A percentile compares a stretch with the other conserved stretches of the same genome.
Conservation (phyloP, 2,329 filamentous ascomycete genomes). For the Aspergillus neoniger region DNA sequence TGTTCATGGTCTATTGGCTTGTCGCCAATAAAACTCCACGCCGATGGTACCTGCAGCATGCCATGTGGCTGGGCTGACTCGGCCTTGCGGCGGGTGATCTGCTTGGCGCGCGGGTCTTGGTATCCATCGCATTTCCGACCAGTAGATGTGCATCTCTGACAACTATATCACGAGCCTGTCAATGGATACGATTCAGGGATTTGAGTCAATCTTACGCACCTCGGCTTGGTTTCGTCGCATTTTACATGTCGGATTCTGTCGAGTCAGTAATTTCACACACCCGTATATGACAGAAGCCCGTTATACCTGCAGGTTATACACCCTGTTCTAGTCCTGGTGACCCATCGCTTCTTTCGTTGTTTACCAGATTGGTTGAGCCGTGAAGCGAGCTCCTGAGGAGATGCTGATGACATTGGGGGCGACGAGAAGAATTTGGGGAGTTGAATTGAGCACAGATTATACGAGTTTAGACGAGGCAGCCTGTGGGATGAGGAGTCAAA, state of each 20-base stretch:
- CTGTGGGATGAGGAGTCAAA: too few relatives aligned
- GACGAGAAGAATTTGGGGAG: too few relatives aligned
- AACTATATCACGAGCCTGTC: background rate
- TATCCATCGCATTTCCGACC: slow-evolving; percentile 3
- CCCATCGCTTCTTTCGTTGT: background rate
- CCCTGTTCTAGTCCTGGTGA: background rate
- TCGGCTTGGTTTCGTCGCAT: slow-evolving; percentile 5
- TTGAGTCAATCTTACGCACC: background rate
- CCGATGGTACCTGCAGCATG: background rate
- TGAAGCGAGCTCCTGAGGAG: background rate
- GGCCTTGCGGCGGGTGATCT: background rate
- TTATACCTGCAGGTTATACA: background rate
- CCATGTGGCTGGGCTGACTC: too few relatives aligned
- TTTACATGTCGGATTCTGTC: background rate
- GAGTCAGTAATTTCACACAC: background rate
- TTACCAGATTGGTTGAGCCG: background rate
- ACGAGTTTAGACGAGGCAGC: too few relatives aligned
- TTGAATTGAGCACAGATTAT: too few relatives aligned
- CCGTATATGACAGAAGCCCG: background rate
- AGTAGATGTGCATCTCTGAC: slow-evolving; percentile 2
- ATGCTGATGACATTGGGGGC: background rate
- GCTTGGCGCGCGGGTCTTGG: background rate
- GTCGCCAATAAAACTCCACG: background rate
- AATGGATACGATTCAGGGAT: too few relatives aligned
- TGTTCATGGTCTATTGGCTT: background rate